These are phyloP conservation scores for Xenoacremonium recifei DNA, from an alignment of 2,329 filamentous ascomycete species.

Conservation along the genomic window DNA sequence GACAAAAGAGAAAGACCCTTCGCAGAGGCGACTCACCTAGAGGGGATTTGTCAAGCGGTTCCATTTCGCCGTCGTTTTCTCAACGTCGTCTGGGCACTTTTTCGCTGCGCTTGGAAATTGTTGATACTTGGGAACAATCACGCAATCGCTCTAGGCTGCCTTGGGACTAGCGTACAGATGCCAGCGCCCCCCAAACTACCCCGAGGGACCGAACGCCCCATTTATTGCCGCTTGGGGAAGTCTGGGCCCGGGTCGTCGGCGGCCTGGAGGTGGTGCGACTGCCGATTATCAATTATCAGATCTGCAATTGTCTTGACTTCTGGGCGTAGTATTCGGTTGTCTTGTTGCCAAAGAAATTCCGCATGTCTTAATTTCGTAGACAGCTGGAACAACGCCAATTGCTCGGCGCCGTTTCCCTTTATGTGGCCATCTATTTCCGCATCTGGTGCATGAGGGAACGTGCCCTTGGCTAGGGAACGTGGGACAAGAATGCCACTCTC, in stretches of 20 bases:
- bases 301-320: too few species aligned
- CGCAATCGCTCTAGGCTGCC: slow-evolving; percentile 36
- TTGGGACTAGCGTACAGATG: slow-evolving; percentile 29
- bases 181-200: slow-evolving; percentile 24
- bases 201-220: slow-evolving; percentile 18
- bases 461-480: too few species aligned
- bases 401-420: too few species aligned
- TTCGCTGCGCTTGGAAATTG: slow-evolving; percentile 30
- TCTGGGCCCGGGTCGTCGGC: slow-evolving; percentile 1
- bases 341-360: too few species aligned
- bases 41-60: slow-evolving; percentile 23
- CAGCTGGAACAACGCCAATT: too few species aligned
- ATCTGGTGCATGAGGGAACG: too few species aligned
- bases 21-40: slow-evolving; percentile 21
- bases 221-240: slow-evolving; percentile 2
- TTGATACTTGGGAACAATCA: slow-evolving; percentile 38
- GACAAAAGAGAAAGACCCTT: slow-evolving; percentile 11
- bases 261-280: too few species aligned
- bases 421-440: too few species aligned
- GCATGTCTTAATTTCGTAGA: too few species aligned
- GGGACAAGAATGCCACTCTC: too few species aligned
- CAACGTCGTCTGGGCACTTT: slow-evolving; percentile 8
- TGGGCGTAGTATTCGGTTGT: too few species aligned
- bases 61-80: slow-evolving; percentile 19
- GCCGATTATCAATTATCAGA: slow-evolving; percentile 1